Evolutionary conservation across 2,329 filamentous ascomycete genomes (phyloP).

Genomic region (Neurospora crassa): DNA sequence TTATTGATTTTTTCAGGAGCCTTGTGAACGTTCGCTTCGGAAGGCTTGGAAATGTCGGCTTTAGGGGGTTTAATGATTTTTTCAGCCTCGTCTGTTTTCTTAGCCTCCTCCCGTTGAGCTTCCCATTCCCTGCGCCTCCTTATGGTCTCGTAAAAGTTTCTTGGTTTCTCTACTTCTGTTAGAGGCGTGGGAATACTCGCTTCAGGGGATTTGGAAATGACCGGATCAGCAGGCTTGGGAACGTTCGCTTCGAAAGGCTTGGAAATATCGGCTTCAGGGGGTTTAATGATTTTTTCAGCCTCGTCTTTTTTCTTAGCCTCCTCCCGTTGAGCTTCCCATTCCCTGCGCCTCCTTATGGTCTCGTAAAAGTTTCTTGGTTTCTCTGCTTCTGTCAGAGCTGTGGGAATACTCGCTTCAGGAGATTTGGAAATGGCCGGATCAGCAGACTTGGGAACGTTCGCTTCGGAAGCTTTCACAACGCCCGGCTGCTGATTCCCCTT

Average conservation of each 20-base stretch:
- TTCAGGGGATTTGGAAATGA: not conserved
- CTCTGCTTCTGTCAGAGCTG: not conserved
- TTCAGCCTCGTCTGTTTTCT: not conserved
- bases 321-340: not conserved
- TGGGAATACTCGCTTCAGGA: not conserved
- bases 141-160: not conserved
- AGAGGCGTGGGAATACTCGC: not conserved
- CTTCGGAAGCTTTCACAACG: not conserved
- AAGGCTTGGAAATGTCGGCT: not conserved
- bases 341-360: not conserved
- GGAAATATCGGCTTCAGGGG: not conserved
- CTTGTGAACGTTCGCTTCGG: not conserved
- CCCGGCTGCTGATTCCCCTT: too few species aligned
- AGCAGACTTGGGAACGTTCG: not conserved
- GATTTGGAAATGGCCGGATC: not conserved
- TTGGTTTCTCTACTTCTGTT: not conserved
- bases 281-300: not conserved
- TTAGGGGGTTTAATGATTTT: not conserved
- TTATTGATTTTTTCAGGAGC: not conserved
- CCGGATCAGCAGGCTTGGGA: not conserved
- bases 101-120: too few species aligned
- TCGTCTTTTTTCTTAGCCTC: not conserved
- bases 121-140: not conserved
- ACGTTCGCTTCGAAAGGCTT: not conserved
- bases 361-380: not conserved